phyloP scores from a whole-genome alignment of 2,329 filamentous ascomycete genomes.

The Ascochyta rabiei region DNA sequence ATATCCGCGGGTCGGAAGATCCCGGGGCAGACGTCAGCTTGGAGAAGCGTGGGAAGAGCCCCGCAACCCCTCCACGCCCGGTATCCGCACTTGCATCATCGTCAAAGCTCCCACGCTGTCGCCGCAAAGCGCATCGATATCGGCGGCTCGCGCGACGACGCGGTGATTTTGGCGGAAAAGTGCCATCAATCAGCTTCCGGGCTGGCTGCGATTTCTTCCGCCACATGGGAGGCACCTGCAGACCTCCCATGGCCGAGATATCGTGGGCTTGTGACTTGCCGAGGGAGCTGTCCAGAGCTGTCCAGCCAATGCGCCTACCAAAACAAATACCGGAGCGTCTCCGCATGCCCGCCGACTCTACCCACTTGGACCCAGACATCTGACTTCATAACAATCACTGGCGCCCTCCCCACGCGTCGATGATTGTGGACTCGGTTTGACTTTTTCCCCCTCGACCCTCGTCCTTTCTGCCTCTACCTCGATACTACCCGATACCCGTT shows the following conservation, averaged over 20 bases:
- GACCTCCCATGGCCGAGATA: constrained; percentile 15
- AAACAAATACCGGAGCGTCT: constrained; percentile 44
- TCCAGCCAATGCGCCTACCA: constrained; percentile 35
- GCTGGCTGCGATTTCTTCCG: constrained; percentile 9
- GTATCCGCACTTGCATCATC: constrained; percentile 28
- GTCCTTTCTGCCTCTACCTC: constrained; percentile 4
- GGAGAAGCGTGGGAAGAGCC: constrained; percentile 13
- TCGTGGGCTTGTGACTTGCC: constrained; percentile 44
- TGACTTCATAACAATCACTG: constrained; percentile 36
- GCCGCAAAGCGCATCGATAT: constrained; percentile 35
- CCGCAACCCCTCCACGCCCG: constrained; percentile 25
- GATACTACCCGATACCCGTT: constrained; percentile 6
- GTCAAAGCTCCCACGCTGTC: constrained; percentile 27
- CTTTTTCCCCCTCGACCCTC: constrained; percentile 12
- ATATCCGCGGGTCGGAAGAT: constrained; percentile 40
- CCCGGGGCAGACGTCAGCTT: constrained; percentile 25
- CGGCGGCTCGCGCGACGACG: constrained; percentile 8
- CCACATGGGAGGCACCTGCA: constrained; percentile 3
- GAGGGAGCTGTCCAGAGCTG: constrained; percentile 29
- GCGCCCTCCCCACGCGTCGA: constrained; percentile 24
- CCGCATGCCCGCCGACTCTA: constrained; percentile 46
- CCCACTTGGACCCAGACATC: constrained; percentile 41
- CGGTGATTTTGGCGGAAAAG: constrained; percentile 8
- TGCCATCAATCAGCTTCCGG: constrained; percentile 18
- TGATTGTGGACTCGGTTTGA: constrained; percentile 15